phyloP scores from a whole-genome alignment of 1,139 yeast species.

The Scheffersomyces cryptocercus region DNA sequence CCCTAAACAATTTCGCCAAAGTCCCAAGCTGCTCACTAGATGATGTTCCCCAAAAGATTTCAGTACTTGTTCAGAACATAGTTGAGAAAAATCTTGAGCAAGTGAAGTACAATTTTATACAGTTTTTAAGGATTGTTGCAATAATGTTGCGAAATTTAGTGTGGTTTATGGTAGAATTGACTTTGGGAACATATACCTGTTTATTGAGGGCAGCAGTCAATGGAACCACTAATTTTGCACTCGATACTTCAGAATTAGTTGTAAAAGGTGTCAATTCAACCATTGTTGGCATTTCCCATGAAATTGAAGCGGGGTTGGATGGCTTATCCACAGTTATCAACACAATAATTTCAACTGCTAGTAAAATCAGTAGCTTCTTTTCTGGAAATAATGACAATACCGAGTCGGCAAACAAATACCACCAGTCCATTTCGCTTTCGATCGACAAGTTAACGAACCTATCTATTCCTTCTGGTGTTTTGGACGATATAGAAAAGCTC shows the following conservation, averaged over 20 bases:
- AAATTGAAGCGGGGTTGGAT: conserved; percentile 61
- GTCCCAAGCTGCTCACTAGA: conserved; percentile 41
- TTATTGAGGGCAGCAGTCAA: conserved; percentile 70
- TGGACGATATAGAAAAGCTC: conserved; percentile 11
- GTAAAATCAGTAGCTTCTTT: conserved; percentile 55
- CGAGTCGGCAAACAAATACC: conserved; percentile 21
- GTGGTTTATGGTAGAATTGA: conserved; percentile 65
- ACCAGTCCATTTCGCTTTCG: conserved; percentile 57
- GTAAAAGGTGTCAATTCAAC: conserved; percentile 63
- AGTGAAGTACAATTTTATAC: conserved; percentile 11
- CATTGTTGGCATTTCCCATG: conserved; percentile 52
- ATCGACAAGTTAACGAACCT: conserved; percentile 56
- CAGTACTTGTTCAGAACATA: conserved; percentile 49
- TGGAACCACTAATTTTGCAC: conserved; percentile 71
- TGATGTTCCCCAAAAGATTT: conserved; percentile 58
- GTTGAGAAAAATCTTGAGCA: conserved; percentile 15
- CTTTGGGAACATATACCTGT: conserved; percentile 86
- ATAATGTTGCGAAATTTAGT: conserved; percentile 61
- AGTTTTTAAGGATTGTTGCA: conserved; percentile 32
- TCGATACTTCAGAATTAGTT: conserved; percentile 68
- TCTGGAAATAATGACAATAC: conserved; percentile 35
- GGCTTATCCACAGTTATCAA: conserved; percentile 57
- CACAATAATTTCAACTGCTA: conserved; percentile 41
- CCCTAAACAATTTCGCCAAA: conserved; percentile 34
- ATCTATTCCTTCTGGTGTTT: conserved; percentile 50